These are phyloP conservation scores for Stagonosporopsis cucurbitacearum DNA, from an alignment of 2,329 filamentous ascomycete genomes.

Conservation along the genomic window DNA sequence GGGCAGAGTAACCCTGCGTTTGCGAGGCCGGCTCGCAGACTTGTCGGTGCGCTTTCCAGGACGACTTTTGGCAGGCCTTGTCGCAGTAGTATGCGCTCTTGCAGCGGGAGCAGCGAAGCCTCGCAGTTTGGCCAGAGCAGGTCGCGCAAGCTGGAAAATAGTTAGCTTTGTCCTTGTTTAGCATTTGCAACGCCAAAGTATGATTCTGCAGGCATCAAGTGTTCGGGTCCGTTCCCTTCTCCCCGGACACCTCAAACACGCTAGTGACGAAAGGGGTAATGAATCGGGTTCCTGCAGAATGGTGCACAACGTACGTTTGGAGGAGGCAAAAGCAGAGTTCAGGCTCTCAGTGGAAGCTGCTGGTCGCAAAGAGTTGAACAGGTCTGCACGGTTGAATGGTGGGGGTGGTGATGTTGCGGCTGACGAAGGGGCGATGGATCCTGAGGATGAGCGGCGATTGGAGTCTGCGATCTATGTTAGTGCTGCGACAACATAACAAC, in stretches of 20 bases:
- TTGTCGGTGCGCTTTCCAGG: constrained; percentile 61
- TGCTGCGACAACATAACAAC: constrained; percentile 4
- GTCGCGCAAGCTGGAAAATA: constrained; percentile 31
- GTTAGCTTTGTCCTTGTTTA: neutral
- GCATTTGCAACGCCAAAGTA: neutral
- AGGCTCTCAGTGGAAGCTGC: constrained; percentile 36
- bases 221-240: constrained; percentile 16
- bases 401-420: constrained; percentile 26
- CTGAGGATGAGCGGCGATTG: constrained; percentile 30
- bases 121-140: constrained; percentile 31
- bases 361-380: constrained; percentile 32
- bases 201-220: constrained; percentile 1
- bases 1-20: constrained; percentile 32
- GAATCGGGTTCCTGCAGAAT: constrained; percentile 36
- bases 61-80: constrained; percentile 57
- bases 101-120: constrained; percentile 57
- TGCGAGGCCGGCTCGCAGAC: constrained; percentile 46
- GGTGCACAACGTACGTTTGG: constrained; percentile 38
- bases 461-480: constrained; percentile 24
- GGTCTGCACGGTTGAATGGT: constrained; percentile 32
- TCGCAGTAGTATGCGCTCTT: constrained; percentile 58
- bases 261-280: constrained; percentile 25
- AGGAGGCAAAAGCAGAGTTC: constrained; percentile 27
- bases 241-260: constrained; percentile 2
- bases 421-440: constrained; percentile 28